A percentile compares a stretch with the other conserved stretches of the same genome.
phyloP scores from a whole-genome alignment of 2,329 filamentous ascomycete species.

The Escovopsis sp. region DNA sequence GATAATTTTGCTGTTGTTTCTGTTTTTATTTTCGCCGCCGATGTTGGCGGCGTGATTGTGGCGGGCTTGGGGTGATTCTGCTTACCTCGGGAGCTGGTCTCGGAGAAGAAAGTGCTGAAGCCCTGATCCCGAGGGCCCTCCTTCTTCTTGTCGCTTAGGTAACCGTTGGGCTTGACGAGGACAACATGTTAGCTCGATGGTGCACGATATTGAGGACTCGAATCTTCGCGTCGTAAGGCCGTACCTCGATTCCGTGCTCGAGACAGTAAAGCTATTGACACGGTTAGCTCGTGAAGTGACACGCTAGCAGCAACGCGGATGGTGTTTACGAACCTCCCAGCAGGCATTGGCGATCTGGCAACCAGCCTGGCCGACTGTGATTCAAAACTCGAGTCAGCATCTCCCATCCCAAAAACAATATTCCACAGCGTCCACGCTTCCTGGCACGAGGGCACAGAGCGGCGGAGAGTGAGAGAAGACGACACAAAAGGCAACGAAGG shows the following conservation, averaged over 20 bases:
- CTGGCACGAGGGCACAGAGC: not conserved
- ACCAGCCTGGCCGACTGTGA: constrained; percentile 94
- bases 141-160: constrained; percentile 96
- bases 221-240: constrained; percentile 7
- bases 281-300: constrained; percentile 11
- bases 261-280: constrained; percentile 84
- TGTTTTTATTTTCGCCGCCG: too few species aligned
- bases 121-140: constrained; percentile 83
- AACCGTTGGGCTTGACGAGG: constrained; percentile 72
- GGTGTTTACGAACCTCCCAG: constrained; percentile 76
- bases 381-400: constrained; percentile 35
- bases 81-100: constrained; percentile 50
- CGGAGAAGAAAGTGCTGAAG: constrained; percentile 99
- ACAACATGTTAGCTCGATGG: constrained; percentile 3
- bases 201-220: constrained; percentile 1
- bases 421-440: not conserved
- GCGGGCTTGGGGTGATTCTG: not conserved
- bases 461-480: constrained; percentile 11
- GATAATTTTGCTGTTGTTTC: too few species aligned
- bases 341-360: constrained; percentile 99
- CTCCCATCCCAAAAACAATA: not conserved
- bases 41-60: too few species aligned
- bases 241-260: constrained; percentile 97
- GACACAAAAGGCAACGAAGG: too few species aligned
- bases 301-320: not conserved